Percentiles rank a stretch among this genome's conserved stretches.
Evolutionary conservation across 441 rosid species (phyloP).

Genomic region (Pelargonium citronellum): DNA sequence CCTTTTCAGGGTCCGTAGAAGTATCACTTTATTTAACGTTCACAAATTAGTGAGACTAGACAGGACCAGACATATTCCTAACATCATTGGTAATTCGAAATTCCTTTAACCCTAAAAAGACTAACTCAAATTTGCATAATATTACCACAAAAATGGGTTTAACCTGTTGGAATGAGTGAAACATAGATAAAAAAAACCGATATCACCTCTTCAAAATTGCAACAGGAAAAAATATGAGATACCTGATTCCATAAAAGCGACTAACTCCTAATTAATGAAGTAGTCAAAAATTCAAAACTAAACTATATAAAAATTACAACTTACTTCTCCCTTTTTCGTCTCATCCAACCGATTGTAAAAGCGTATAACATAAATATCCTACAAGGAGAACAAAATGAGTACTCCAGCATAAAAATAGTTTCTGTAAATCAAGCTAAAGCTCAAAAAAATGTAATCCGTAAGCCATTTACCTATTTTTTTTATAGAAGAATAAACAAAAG

Average conservation of each 20-base stretch:
- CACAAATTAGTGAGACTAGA: too few species aligned
- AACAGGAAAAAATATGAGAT: neutral
- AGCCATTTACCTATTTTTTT: constrained; percentile 1
- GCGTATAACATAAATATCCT: constrained; percentile 70
- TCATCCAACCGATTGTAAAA: constrained; percentile 74
- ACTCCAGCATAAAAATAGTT: constrained; percentile 13
- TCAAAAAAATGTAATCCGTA: neutral
- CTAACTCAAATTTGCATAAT: neutral
- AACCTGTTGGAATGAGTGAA: neutral
- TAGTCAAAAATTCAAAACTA: neutral
- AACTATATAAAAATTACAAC: constrained; percentile 27
- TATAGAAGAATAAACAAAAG: neutral
- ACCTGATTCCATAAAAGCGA: neutral
- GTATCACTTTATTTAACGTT: neutral
- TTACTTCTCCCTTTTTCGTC: constrained; percentile 81
- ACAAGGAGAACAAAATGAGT: constrained; percentile 22
- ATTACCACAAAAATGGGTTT: neutral
- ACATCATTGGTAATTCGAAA: too few species aligned
- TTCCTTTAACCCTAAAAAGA: neutral
- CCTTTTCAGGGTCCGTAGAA: constrained; percentile 1
- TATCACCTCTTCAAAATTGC: neutral
- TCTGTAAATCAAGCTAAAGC: constrained; percentile 15
- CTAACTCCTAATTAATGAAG: neutral
- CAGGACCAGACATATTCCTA: too few species aligned
- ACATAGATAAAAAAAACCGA: neutral